Evolutionary conservation across 164 flowering plant species (phyloP), one percentile per base, ranked within the genome.

Genomic region (Kalanchoe fedtschenkoi): DNA sequence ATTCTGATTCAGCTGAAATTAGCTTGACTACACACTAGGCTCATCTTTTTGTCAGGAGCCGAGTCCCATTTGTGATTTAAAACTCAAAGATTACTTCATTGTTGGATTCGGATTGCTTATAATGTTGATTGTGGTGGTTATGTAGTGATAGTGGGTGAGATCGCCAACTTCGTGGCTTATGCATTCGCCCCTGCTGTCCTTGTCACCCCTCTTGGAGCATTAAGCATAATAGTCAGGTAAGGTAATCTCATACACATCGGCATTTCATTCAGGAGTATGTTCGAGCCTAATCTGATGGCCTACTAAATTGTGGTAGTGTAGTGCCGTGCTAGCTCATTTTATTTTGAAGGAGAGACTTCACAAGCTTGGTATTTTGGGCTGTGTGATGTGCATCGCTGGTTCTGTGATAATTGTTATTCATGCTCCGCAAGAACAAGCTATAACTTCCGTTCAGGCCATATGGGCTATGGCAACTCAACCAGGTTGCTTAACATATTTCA

Each of bases 171-270:
- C 65, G 82, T 81, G 47, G 97, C 95, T 7, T 89, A 89, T 76
- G 90, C 90, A 58, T 89, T 84, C 78, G 91, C 97, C 34, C 97
- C 97, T 8, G 93, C 96, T 16, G 83, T 89, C 65, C 88, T 89
- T 61, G 96, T 87, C 56, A 82, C 96, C n/a, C 96, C 96, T 64
- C 87, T 89, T 15, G 97, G 97, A 24, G 90, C 89, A 35, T 70
- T 89, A 58, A 89, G 96, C 62, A 89, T 89, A 3, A 85, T 87
- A 64, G 83, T 89, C 61, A 87, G 96, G 96, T 88, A 69, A 15
- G 47, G 38, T 16, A 44, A 35, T 29, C 17, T 44, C 26, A 11
- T 34, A 3, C 39, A 39, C 19, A 47, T 22, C 32, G 30, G 5
- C 34, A 19, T 38, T 35, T 17, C 17, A 4, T 61, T 17, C 9